phyloP scores from a whole-genome alignment of 371 early-diverging fungal species.

The Zychaea mexicana region DNA sequence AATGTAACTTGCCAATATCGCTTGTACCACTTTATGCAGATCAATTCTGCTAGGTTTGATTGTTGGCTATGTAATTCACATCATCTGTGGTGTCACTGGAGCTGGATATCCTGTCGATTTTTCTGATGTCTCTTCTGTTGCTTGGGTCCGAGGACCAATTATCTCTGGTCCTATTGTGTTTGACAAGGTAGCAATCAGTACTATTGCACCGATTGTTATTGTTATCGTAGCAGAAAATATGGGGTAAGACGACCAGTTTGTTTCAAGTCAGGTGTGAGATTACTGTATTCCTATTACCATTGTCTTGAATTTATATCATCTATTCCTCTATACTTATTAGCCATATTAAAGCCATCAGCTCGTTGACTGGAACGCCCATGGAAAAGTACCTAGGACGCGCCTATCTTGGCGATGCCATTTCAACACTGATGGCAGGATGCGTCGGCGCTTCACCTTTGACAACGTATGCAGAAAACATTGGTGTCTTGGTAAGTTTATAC shows the following conservation, averaged over 20 bases:
- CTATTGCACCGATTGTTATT: conserved; percentile 57
- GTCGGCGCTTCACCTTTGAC: conserved; percentile 58
- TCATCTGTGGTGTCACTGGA: conserved; percentile 43
- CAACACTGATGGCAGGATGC: conserved; percentile 53
- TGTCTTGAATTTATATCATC: neutral
- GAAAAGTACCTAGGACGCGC: conserved; percentile 57
- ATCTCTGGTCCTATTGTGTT: conserved; percentile 22
- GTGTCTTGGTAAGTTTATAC: conserved; percentile 37
- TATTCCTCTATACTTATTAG: conserved; percentile 7
- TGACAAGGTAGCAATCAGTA: conserved; percentile 50
- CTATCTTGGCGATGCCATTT: conserved; percentile 59
- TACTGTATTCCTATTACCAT: neutral
- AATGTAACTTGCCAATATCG: too few species aligned
- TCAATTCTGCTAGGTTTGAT: conserved; percentile 57
- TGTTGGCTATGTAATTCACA: conserved; percentile 48
- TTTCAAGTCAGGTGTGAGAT: neutral
- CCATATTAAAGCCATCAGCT: conserved; percentile 59
- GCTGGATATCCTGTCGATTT: conserved; percentile 50
- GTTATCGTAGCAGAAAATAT: conserved; percentile 58
- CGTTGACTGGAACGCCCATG: conserved; percentile 48
- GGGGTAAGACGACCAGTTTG: conserved; percentile 10
- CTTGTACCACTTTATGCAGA: conserved; percentile 14
- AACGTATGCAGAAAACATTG: conserved; percentile 63
- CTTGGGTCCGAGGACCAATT: conserved; percentile 18
- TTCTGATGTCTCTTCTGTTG: conserved; percentile 30